Evolutionary conservation across 192 early-diverging fungal species (phyloP).

Genomic region (Gamsiella multidivaricata): DNA sequence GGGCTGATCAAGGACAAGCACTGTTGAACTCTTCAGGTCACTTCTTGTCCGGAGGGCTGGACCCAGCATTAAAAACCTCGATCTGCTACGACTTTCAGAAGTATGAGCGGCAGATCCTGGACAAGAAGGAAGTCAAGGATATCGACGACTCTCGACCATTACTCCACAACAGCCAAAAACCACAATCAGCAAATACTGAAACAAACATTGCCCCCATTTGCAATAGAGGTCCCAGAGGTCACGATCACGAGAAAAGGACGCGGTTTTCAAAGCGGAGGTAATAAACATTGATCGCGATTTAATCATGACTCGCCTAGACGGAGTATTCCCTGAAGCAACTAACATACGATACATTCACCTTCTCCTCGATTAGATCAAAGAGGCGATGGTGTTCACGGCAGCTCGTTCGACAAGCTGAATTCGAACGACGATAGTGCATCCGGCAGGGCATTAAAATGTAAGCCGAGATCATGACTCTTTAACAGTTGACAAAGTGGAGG

Average conservation of each 20-base stretch:
- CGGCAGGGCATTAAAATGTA: constrained; percentile 48
- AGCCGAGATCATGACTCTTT: too few relatives aligned
- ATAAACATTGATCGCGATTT: neutral
- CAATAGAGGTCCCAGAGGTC: constrained; percentile 38
- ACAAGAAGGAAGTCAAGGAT: too few relatives aligned
- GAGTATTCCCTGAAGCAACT: neutral
- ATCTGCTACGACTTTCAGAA: too few relatives aligned
- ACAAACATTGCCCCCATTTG: neutral
- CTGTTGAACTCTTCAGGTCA: too few relatives aligned
- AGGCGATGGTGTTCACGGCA: constrained; percentile 29
- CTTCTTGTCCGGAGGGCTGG: too few relatives aligned
- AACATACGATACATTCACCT: neutral
- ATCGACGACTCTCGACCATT: too few relatives aligned
- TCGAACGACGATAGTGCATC: constrained; percentile 38
- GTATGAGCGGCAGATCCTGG: too few relatives aligned
- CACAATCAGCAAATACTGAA: neutral
- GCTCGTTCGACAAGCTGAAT: constrained; percentile 35
- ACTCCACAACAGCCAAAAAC: too few relatives aligned
- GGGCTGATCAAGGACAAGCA: too few relatives aligned
- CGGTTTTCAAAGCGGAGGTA: constrained; percentile 56
- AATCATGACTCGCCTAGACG: neutral
- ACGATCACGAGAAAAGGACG: constrained; percentile 57
- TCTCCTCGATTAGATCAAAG: constrained; percentile 16
- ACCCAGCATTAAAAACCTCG: too few relatives aligned
- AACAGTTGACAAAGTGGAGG: neutral